A percentile compares a stretch with the other conserved stretches of the same genome.
Conservation (phyloP, 148 eudicot species). For the Cornus kousa region DNA sequence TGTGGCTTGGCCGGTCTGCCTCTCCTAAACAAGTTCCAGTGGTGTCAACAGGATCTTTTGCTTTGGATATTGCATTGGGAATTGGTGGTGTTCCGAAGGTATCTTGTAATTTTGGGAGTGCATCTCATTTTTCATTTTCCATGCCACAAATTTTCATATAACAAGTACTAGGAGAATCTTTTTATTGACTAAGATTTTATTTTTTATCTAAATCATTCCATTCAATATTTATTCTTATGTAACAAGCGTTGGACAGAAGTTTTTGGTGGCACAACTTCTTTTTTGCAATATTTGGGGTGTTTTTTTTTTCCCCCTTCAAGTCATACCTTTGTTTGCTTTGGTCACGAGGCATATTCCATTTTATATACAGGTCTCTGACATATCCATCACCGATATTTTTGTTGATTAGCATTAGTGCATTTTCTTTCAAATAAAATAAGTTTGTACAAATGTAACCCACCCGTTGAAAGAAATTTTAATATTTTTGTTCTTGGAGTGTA, state of each 20-base stretch:
- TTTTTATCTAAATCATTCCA: background rate
- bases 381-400: background rate
- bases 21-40: constrained; percentile 71
- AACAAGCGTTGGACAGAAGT: background rate
- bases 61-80: constrained; percentile 86
- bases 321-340: background rate
- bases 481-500: background rate
- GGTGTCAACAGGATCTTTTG: constrained; percentile 87
- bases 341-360: background rate
- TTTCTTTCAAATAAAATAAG: background rate
- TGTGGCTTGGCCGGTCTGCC: constrained; percentile 88
- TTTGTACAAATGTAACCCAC: background rate
- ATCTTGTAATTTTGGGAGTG: constrained; percentile 19
- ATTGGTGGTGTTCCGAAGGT: constrained; percentile 98
- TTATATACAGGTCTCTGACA: background rate
- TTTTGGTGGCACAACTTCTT: background rate
- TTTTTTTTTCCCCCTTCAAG: too few species aligned
- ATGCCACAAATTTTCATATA: background rate
- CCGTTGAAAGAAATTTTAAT: background rate
- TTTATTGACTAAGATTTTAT: background rate
- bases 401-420: background rate
- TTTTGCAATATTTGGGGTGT: background rate
- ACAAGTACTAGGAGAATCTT: background rate
- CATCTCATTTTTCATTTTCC: background rate
- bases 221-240: background rate